These are phyloP conservation scores for Pythium phragmitis DNA, from an alignment of 352 stramenopile genomes.

Conservation along the genomic window DNA sequence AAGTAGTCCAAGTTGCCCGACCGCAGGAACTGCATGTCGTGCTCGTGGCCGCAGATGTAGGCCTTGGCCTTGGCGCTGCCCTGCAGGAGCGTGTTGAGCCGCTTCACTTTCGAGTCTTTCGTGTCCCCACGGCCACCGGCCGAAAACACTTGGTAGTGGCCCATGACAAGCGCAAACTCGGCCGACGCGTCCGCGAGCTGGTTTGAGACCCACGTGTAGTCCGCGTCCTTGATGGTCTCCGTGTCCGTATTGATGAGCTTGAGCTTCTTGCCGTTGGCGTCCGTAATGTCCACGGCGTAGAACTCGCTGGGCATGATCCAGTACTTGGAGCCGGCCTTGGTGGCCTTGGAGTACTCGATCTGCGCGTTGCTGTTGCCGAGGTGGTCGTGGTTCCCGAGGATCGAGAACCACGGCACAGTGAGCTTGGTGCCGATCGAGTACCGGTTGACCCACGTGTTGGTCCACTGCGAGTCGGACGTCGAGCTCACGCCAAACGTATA, in stretches of 20 bases:
- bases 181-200: conserved; percentile 15
- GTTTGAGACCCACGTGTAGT: conserved; percentile 25
- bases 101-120: conserved; percentile 10
- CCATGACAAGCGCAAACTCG: conserved; percentile 24
- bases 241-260: conserved; percentile 29
- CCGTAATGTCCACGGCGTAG: conserved; percentile 26
- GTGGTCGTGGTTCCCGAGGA: conserved; percentile 33
- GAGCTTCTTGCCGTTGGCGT: conserved; percentile 25
- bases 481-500: conserved; percentile 26
- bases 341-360: conserved; percentile 29
- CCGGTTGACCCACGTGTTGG: conserved; percentile 25
- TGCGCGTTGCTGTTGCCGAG: conserved; percentile 27
- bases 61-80: conserved; percentile 26
- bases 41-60: conserved; percentile 32
- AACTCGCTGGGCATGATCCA: conserved; percentile 31
- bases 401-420: conserved; percentile 28
- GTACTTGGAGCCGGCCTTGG: conserved; percentile 26
- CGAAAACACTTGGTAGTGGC: conserved; percentile 31
- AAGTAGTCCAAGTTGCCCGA: conserved; percentile 29
- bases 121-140: conserved; percentile 22
- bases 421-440: conserved; percentile 24
- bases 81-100: conserved; percentile 22
- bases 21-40: conserved; percentile 31
- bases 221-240: conserved; percentile 26
- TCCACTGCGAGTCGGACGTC: conserved; percentile 26